Base-by-base conservation (phyloP, 768 basidiomycete species). In the Naganishia friedmannii region DNA sequence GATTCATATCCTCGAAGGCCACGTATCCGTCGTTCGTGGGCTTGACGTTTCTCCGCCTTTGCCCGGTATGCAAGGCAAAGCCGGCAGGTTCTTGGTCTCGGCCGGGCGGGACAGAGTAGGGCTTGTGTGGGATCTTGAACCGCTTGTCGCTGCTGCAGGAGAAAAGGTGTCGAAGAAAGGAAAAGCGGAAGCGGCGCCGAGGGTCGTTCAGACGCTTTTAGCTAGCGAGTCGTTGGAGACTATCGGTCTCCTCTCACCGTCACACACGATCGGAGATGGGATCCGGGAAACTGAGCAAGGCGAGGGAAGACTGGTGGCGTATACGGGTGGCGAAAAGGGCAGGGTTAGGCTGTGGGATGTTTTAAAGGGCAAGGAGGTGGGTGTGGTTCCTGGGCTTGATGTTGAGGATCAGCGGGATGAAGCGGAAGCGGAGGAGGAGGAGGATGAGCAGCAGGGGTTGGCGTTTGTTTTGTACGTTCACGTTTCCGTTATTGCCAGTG, bases 101-200 rank as follows among this genome's bases (percentile, higher is more conserved):
- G 94, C 92, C 19, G 95, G 94, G 31, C 84, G 96, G 69, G 96
- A 99, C 81, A 89, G 92, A 9, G 93, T 98, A 0, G 90, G 92
- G 23, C 82, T 97, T 58, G 84, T 99, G 0, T 99, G 96, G 96
- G 91, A 98, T 76, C 83, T 96, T 80, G 31, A 73, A 72, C 56
- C 63, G 15, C 65, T 75, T 37, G 65, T 75, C 65, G 39, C 73
- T 28, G 70, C 57, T 15, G 72, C 72, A 10, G 53, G 73, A 8
- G 78, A 76, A 23, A 82, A 83, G 70, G 79, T 76, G 28, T 82
- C 77, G 66, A 74, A 70, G n/a, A 80, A 77, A 77, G 73, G 31
- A 57, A 74, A 71, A 69, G 71, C 57, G 53, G 69, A 57, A 56
- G 74, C 56, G 54, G 71, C 57, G 45, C 90, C 90, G 2, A 84